These are phyloP conservation scores for Lentinula sp. DNA, from an alignment of 768 basidiomycete genomes.

Conservation along the genomic window DNA sequence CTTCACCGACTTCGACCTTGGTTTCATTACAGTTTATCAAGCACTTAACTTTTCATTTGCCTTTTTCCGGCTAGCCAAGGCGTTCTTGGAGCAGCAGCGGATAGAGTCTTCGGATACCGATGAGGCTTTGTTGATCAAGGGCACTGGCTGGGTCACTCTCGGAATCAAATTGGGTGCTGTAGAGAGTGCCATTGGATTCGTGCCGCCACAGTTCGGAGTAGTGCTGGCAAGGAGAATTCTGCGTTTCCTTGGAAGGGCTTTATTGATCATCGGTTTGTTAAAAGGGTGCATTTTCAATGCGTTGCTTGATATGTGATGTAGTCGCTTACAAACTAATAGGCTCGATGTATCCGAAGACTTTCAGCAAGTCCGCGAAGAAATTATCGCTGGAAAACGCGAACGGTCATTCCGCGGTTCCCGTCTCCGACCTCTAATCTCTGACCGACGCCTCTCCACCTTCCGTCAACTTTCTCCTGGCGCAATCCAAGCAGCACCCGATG, in stretches of 20 bases:
- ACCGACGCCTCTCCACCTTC: constrained; percentile 51
- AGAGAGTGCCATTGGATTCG: constrained; percentile 64
- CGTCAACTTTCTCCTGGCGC: constrained; percentile 42
- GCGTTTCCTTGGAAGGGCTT: constrained; percentile 46
- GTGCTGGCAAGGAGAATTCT: constrained; percentile 53
- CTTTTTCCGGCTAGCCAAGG: constrained; percentile 50
- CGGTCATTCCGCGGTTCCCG: constrained; percentile 26
- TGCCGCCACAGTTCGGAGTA: constrained; percentile 43
- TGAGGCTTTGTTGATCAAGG: constrained; percentile 46
- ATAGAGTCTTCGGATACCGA: constrained; percentile 42
- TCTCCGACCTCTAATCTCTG: constrained; percentile 44
- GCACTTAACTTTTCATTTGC: constrained; percentile 50
- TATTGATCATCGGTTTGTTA: constrained; percentile 54
- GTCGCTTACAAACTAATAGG: background rate
- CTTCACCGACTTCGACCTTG: constrained; percentile 56
- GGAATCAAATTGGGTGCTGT: constrained; percentile 58
- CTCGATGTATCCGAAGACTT: constrained; percentile 53
- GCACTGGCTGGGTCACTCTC: constrained; percentile 59
- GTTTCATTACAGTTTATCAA: constrained; percentile 53
- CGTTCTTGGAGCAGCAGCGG: constrained; percentile 42
- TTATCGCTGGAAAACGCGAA: constrained; percentile 17
- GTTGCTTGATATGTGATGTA: background rate
- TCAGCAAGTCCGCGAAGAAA: constrained; percentile 33
- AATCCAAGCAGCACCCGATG: constrained; percentile 21
- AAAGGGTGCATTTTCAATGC: constrained; percentile 49